Evolutionary conservation across 208 protist species (phyloP).

Genomic region (Trypanosoma cruzi): DNA sequence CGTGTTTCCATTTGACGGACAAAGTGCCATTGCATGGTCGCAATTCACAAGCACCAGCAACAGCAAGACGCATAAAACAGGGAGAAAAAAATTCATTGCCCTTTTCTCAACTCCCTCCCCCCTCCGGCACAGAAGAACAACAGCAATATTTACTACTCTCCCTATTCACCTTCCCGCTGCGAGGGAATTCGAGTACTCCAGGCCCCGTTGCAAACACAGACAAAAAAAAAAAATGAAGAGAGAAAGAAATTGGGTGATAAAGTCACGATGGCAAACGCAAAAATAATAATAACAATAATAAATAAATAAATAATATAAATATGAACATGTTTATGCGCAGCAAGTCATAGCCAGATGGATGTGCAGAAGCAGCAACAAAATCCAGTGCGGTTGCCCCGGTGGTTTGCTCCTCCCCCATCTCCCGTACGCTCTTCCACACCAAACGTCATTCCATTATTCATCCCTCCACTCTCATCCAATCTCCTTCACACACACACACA

Average conservation of each 20-base stretch:
- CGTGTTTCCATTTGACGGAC: constrained; percentile 88
- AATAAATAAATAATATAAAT: constrained; percentile 3
- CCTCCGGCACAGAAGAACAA: background rate
- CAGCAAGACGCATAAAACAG: constrained; percentile 23
- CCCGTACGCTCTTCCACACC: too few species aligned
- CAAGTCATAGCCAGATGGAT: too few species aligned
- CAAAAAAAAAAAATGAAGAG: constrained; percentile 18
- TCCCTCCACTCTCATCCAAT: background rate
- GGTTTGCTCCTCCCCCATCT: too few species aligned
- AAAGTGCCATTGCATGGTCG: constrained; percentile 34
- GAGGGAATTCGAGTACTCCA: background rate
- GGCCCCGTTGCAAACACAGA: background rate
- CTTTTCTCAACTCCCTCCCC: background rate
- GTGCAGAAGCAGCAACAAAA: too few species aligned
- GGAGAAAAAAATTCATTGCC: background rate
- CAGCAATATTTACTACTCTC: background rate
- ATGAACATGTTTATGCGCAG: too few species aligned
- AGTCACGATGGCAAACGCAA: background rate
- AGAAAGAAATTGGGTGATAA: background rate
- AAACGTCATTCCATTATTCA: background rate
- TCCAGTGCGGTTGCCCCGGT: too few species aligned
- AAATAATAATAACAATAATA: constrained; percentile 20
- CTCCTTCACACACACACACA: too few species aligned
- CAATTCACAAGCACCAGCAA: constrained; percentile 21
- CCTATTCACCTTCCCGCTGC: background rate